These are phyloP conservation scores for Knufia fluminis DNA, from an alignment of 2,329 filamentous ascomycete species.

Conservation along the genomic window DNA sequence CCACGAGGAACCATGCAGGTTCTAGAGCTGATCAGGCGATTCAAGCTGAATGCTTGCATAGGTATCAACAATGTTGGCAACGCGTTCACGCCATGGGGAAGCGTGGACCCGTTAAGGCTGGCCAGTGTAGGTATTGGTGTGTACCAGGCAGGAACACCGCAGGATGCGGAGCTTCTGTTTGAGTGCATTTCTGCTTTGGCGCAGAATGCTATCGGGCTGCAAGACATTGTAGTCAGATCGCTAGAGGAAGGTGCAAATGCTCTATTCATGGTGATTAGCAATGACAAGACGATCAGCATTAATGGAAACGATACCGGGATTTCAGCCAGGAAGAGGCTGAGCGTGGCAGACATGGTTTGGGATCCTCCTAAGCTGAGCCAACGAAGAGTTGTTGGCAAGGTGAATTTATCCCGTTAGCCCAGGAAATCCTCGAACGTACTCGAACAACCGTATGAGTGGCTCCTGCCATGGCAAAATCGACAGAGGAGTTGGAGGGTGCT, in stretches of 20 bases:
- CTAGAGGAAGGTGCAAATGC: slow-evolving; percentile 13
- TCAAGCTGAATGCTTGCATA: slow-evolving; percentile 51
- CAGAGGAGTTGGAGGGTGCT: too few species aligned
- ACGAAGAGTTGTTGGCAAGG: slow-evolving; percentile 23
- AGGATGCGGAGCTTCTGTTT: slow-evolving; percentile 51
- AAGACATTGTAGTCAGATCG: not conserved
- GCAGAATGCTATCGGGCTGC: slow-evolving; percentile 29
- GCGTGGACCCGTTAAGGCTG: slow-evolving; percentile 54
- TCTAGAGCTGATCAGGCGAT: slow-evolving; percentile 49
- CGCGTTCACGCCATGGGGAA: slow-evolving; percentile 63
- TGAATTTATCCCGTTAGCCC: not conserved
- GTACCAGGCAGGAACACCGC: slow-evolving; percentile 56
- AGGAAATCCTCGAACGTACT: too few species aligned
- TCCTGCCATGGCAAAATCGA: too few species aligned
- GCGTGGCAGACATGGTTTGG: slow-evolving; percentile 32
- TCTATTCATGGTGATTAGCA: slow-evolving; percentile 19
- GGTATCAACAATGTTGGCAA: slow-evolving; percentile 66
- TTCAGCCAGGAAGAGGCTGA: slow-evolving; percentile 22
- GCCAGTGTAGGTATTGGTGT: slow-evolving; percentile 56
- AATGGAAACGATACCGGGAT: slow-evolving; percentile 17
- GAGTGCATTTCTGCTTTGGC: slow-evolving; percentile 42
- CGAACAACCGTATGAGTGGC: too few species aligned
- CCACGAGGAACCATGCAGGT: slow-evolving; percentile 55
- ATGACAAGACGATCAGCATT: slow-evolving; percentile 27
- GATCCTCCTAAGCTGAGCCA: slow-evolving; percentile 27